Evolutionary conservation across 2,329 filamentous ascomycete species (phyloP).

Genomic region (Fusarium dlaminii): DNA sequence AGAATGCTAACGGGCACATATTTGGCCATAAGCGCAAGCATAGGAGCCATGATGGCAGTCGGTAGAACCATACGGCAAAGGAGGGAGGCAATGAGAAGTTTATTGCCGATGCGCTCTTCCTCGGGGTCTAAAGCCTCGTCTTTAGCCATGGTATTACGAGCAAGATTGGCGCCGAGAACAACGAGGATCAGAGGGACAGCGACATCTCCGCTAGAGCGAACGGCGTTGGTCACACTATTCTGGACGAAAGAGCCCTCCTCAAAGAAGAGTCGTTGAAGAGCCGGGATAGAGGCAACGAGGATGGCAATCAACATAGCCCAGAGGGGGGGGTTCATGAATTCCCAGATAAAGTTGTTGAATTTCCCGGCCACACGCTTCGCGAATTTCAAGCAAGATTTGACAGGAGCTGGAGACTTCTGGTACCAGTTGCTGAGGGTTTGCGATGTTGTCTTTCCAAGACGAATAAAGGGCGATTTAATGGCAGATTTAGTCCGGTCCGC

Average conservation of each 20-base stretch:
- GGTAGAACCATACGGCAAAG: constrained; percentile 92
- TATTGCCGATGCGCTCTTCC: constrained; percentile 74
- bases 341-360: constrained; percentile 76
- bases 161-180: constrained; percentile 92
- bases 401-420: constrained; percentile 52
- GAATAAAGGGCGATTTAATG: constrained; percentile 43
- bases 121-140: constrained; percentile 72
- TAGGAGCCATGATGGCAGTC: constrained; percentile 89
- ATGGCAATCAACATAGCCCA: constrained; percentile 97
- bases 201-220: constrained; percentile 86
- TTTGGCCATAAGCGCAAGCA: constrained; percentile 88
- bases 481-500: constrained; percentile 50
- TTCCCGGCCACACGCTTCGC: constrained; percentile 51
- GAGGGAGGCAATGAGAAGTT: constrained; percentile 85
- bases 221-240: constrained; percentile 90
- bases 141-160: constrained; percentile 84
- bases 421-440: constrained; percentile 44
- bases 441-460: constrained; percentile 35
- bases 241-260: constrained; percentile 86
- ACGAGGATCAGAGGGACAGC: constrained; percentile 96
- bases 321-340: constrained; percentile 97
- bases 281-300: constrained; percentile 86
- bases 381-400: constrained; percentile 49
- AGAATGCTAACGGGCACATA: constrained; percentile 92
- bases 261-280: constrained; percentile 87